Evolutionary conservation across 73 alveolate species (phyloP), one percentile per base, ranked within the genome.

Genomic region (Effrenium voratum): DNA sequence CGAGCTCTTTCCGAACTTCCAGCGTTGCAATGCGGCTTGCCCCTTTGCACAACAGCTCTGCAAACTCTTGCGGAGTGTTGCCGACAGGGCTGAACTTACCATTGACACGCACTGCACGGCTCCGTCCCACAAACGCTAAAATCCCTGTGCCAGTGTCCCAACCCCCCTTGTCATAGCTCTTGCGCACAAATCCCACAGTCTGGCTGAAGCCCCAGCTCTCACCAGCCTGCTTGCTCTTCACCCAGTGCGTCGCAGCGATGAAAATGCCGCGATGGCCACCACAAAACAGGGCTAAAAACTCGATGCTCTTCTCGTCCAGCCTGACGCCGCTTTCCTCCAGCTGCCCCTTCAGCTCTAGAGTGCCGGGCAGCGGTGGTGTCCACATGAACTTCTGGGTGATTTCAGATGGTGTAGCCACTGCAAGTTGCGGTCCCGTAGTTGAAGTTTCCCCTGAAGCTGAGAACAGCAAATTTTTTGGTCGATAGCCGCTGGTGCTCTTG

Each of bases 261-360:
- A 68, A 68, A 16, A 60, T 60, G 12, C 75, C 75, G 5, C 75
- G 75, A 60, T 60, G 75, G 5, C 75, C 75, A 16, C 75, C 75
- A 60, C 75, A 60, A 24, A 60, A 60, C 28, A 22, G 75, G 34
- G 28, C 28, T 4, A 60, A 60, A 45, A 68, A 68, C 80, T 68
- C 80, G 80, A 68, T 68, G 80, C 80, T 68, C 46, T 68, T 68
- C 46, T 68, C 32, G 80, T 68, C 80, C 80, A 68, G 80, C 80
- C 46, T 68, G 13, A 68, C 80, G 24, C 80, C 80, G 24, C 47
- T 45, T 68, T 68, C 80, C 80, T 22, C 46, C 80, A 68, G 80
- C 46, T 68, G 80, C 3, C 19, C 19, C 80, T 68, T 24, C 47
- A 68, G 80, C 80, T 68, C 80, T 2, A 3, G 6, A 13, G 80